These are phyloP conservation scores for Sugiyamaella japonica DNA, from an alignment of 1,139 yeast species.

Conservation along the genomic window DNA sequence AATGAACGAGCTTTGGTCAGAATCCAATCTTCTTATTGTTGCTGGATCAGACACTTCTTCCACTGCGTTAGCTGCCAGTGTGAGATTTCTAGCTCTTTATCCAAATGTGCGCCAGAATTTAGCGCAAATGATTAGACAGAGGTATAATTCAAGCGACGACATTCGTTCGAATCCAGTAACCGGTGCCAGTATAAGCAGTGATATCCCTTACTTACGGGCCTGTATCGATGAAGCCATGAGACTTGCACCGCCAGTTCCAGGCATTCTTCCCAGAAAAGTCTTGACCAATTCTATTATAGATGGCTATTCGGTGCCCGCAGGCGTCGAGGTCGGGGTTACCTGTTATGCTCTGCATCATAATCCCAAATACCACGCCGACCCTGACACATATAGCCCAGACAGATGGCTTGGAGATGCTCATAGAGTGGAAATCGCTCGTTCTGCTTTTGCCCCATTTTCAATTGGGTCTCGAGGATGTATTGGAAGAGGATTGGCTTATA, in stretches of 20 bases:
- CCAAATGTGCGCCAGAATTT: conserved; percentile 22
- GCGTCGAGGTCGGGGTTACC: conserved; percentile 24
- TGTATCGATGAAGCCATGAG: conserved; percentile 28
- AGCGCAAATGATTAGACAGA: conserved; percentile 18
- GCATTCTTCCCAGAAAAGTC: conserved; percentile 23
- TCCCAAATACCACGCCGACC: conserved; percentile 17
- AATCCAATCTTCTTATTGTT: conserved; percentile 26
- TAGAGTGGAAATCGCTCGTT: conserved; percentile 20
- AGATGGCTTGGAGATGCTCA: conserved; percentile 21
- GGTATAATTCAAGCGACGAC: conserved; percentile 22
- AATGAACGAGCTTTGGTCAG: conserved; percentile 27
- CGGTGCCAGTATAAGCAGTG: conserved; percentile 15
- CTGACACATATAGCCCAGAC: conserved; percentile 24
- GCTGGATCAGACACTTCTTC: conserved; percentile 28
- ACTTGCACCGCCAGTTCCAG: conserved; percentile 28
- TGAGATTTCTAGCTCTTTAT: conserved; percentile 24
- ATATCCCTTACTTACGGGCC: conserved; percentile 24
- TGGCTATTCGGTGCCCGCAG: conserved; percentile 24
- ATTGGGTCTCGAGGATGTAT: conserved; percentile 27
- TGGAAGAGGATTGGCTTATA: conserved; percentile 25
- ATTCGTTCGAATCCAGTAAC: conserved; percentile 16
- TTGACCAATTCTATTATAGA: conserved; percentile 20
- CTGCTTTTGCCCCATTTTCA: conserved; percentile 26
- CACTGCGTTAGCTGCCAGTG: conserved; percentile 24
- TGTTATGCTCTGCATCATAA: conserved; percentile 26